Base-by-base conservation (phyloP, 306 rosid genomes). In the Chamaecrista fasciculata region DNA sequence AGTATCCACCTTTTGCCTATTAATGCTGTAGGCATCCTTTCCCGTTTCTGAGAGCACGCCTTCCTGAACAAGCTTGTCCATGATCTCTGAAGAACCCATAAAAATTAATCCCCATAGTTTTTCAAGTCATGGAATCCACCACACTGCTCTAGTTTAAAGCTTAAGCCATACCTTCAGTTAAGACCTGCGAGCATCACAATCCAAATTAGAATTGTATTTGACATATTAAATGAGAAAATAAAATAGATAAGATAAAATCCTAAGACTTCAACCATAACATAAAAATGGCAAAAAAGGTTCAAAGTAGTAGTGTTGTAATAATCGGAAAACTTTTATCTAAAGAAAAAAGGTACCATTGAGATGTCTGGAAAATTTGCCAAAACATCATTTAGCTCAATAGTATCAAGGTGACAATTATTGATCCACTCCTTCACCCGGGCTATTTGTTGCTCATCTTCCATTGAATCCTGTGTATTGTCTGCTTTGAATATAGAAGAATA, bases 361-460 rank as follows among this genome's bases (percentile, higher is more conserved):
- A 94, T 85, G 79, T 94, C 96, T 4, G 97, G 95, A 73, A 94
- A 94, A 70, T 86, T 85, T 19, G 97, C 89, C 18, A 88, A 86
- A 72, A 94, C 72, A 23, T 94, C 96, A 69, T 84, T 82, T 65
- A 94, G 82, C 65, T 85, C 88, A 72, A 89, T 67, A 50, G 86
- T 71, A 72, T 88, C 95, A 55, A 80, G 63, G 83, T 84, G 92
- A 42, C 81, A 60, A 50, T 71, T 23, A 61, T 58, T 81, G 76
- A 94, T 89, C 99, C 97, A 88, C 57, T 91, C 95, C 80, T 84
- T 88, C 33, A 94, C 86, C 64, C 97, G 80, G 62, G 83, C 73
- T 48, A 72, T 39, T 71, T 90, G 96, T 44, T 85, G 87, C 64
- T 84, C 95, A 86, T 90, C 90, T 82, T 88, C 96, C 72, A 75